A percentile compares a stretch with the other conserved stretches of the same genome.
These are phyloP conservation scores for Trypanosoma avium DNA, from an alignment of 208 protist genomes.

Conservation along the genomic window DNA sequence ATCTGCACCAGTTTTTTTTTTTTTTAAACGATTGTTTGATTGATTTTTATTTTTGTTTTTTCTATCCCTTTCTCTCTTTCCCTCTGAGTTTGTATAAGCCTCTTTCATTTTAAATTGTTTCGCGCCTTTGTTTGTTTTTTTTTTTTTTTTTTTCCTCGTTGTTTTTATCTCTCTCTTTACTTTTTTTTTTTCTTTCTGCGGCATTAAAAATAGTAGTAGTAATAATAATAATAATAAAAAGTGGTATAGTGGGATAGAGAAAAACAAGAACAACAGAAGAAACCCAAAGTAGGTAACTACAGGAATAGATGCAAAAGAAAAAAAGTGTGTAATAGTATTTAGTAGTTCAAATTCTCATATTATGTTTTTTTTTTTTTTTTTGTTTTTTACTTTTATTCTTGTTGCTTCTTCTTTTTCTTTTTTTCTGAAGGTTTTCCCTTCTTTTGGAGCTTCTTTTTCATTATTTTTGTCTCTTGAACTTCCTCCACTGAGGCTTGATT, in stretches of 20 bases:
- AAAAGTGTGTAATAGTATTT: no score
- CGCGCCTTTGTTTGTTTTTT: no score
- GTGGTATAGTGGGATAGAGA: no score
- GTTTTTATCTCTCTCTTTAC: background rate
- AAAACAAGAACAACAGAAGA: background rate
- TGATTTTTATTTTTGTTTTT: no score
- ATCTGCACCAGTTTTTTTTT: slow-evolving; percentile 6
- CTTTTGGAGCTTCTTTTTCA: background rate
- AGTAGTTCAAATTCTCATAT: no score
- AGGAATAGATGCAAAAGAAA: background rate
- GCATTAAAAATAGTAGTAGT: background rate
- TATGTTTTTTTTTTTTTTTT: background rate
- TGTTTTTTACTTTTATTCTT: background rate
- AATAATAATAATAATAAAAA: no score
- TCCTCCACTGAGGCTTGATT: slow-evolving; percentile 12
- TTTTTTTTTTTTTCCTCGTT: background rate
- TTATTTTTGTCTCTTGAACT: slow-evolving; percentile 17
- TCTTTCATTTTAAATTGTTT: no score
- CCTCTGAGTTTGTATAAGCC: no score
- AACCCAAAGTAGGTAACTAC: background rate
- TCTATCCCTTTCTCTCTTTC: no score
- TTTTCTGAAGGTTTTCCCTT: background rate
- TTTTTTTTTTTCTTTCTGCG: slow-evolving; percentile 10
- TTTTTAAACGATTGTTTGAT: no score
- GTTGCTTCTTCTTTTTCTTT: background rate